Base-by-base conservation (phyloP, 176 grass and related monocot genomes). In the Dendrocalamus sinicus region DNA sequence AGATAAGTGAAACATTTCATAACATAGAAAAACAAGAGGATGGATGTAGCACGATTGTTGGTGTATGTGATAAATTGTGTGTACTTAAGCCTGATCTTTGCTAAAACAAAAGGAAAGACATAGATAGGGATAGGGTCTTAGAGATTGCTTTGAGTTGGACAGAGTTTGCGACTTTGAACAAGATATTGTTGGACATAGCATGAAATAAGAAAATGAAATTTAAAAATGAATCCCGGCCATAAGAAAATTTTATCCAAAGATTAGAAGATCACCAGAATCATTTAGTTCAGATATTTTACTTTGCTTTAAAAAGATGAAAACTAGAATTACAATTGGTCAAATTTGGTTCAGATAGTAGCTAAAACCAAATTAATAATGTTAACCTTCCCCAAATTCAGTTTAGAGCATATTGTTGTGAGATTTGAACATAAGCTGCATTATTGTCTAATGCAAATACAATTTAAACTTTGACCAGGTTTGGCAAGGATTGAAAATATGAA, bases 311-410 rank as follows among this genome's bases (percentile, higher is more conserved):
- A 70, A 77, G 4, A 69, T 43, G 58, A 64, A 58, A 84, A 70
- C 7, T 52, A 82, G 26, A 83, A 24, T 54, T 35, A 48, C 28
- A 70, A 70, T 9, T 24, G 57, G 22, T 61, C 16, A 52, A 59
- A 77, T 39, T 70, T 68, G 52, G 9, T 48, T 61, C 44, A 24
- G 0, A 15, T 50, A 59, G 35, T 58, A 89, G 52, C 20, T 50
- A 75, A 73, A 46, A 50, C 37, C 0, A 50, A 79, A 22, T 74
- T 67, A 37, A 37, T 11, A 58, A 23, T 70, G 6, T 88, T 63
- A 59, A 32, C 19, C 24, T 63, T 79, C 72, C 22, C 30, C 78
- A 80, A 32, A 41, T 75, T 50, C 60, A 59, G 47, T 80, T 89
- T 69, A 69, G 37, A 80, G 28, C 52, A 57, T 19, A 69, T 24